A percentile compares a stretch with the other conserved stretches of the same genome.
Evolutionary conservation across 1,284 basidiomycete species (phyloP).

Genomic region (Cryptococcus sp.): DNA sequence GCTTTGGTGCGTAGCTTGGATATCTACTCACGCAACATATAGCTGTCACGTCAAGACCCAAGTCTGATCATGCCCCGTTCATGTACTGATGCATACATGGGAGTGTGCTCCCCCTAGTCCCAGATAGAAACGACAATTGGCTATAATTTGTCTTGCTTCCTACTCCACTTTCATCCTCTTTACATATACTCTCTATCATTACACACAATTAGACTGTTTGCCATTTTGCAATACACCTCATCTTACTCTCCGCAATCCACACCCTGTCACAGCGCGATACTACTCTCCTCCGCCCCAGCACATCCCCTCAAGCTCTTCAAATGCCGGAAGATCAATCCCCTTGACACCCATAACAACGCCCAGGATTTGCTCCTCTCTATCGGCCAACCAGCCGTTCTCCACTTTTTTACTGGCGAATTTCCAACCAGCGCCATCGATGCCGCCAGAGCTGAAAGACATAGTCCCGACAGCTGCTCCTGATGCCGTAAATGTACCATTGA

Average conservation of each 20-base stretch:
- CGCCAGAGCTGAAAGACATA: conserved; percentile 57
- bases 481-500: conserved; percentile 63
- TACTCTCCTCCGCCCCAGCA: conserved; percentile 24
- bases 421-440: conserved; percentile 72
- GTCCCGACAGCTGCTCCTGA: conserved; percentile 54
- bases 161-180: too few species aligned
- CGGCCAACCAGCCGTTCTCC: conserved; percentile 72
- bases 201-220: too few species aligned
- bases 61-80: too few species aligned
- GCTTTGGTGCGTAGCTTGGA: too few species aligned
- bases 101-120: too few species aligned
- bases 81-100: too few species aligned
- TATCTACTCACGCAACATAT: too few species aligned
- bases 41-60: too few species aligned
- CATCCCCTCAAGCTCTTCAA: conserved; percentile 44
- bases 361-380: conserved; percentile 65
- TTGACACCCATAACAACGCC: conserved; percentile 27
- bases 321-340: conserved; percentile 36
- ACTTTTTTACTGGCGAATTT: conserved; percentile 66
- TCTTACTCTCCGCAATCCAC: background rate
- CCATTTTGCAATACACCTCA: background rate
- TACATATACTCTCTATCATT: too few species aligned
- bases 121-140: too few species aligned
- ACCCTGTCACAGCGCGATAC: background rate
- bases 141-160: too few species aligned